phyloP scores from a whole-genome alignment of 805 yeast genomes.

The Kazachstania africana region DNA sequence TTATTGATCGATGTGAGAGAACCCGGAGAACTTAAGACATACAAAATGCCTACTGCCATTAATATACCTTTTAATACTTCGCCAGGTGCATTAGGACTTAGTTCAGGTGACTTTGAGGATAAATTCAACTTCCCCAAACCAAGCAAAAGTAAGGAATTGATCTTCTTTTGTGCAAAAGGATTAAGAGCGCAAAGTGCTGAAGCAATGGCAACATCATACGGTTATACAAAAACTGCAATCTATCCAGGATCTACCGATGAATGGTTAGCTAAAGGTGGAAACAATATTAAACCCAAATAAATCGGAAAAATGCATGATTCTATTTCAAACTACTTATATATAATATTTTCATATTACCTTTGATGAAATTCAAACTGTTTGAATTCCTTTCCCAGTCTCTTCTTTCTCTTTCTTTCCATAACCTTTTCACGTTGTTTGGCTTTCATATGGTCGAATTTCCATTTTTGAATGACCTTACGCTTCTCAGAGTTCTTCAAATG shows the following conservation, averaged over 20 bases:
- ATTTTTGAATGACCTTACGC: slow-evolving; percentile 62
- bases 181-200: slow-evolving; percentile 85
- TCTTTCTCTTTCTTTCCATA: slow-evolving; percentile 80
- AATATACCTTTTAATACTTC: slow-evolving; percentile 84
- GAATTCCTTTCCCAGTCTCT: slow-evolving; percentile 73
- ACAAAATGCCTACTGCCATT: slow-evolving; percentile 73
- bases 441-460: slow-evolving; percentile 66
- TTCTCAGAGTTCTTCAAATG: slow-evolving; percentile 61
- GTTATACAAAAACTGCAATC: slow-evolving; percentile 74
- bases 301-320: not conserved
- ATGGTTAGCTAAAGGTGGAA: slow-evolving; percentile 41
- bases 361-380: slow-evolving; percentile 34
- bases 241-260: slow-evolving; percentile 82
- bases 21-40: slow-evolving; percentile 62
- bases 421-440: slow-evolving; percentile 64
- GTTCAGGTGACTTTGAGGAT: slow-evolving; percentile 68
- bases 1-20: slow-evolving; percentile 85
- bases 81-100: slow-evolving; percentile 82
- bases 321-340: slow-evolving; percentile 1
- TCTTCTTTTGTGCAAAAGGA: slow-evolving; percentile 90
- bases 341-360: slow-evolving; percentile 9
- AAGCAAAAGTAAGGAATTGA: slow-evolving; percentile 49
- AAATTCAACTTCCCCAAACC: slow-evolving; percentile 81
- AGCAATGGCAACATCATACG: slow-evolving; percentile 82
- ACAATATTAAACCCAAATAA: slow-evolving; percentile 8